Evolutionary conservation across 768 basidiomycete species (phyloP), one percentile per base, ranked within the genome.

Genomic region (Baorangia bicolor): DNA sequence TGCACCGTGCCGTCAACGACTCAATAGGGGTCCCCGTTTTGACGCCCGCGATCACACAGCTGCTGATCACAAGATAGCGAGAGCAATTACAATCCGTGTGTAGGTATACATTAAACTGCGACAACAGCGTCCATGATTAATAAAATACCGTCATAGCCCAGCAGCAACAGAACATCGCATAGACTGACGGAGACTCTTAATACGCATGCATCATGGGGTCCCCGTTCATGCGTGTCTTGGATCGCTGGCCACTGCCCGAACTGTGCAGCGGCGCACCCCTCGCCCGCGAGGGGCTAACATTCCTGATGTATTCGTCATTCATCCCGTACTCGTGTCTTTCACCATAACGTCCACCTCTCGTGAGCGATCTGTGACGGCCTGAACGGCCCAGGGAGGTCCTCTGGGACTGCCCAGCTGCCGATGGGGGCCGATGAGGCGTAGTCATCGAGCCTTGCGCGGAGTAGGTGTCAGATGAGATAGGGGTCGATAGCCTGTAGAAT

Each of bases 231-330:
- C 27, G 23, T 38, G 23, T 28, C 40, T 7, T 20, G 2, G 37
- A 39, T 45, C 10, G 23, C 40, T n/a, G 30, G 16, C 53, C 53
- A 30, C 47, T 23, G 16, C 33, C n/a, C 5, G 53, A 28, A 33
- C 46, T 35, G 33, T 41, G 39, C 27, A 16, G 40, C 2, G 49
- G 11, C 16, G 30, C 18, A 33, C 30, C 51, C 56, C 40, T 56
- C 38, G 60, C 51, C 8, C 13, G 53, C 33, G 55, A 62, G 23
- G 50, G 25, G 14, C 41, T 37, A 9, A n/a, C 48, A 14, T 33
- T n/a, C 13, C 28, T 23, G 13, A 14, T 7, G 18, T 33, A 44
- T 1, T 21, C 38, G 18, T 37, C 20, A 21, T 28, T 39, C 16
- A 16, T 16, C 3, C 38, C 34, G 13, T 46, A 39, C 23, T 21